Evolutionary conservation across 2,329 filamentous ascomycete species (phyloP), one percentile per base, ranked within the genome.

Genomic region (Penicillium glabrum): DNA sequence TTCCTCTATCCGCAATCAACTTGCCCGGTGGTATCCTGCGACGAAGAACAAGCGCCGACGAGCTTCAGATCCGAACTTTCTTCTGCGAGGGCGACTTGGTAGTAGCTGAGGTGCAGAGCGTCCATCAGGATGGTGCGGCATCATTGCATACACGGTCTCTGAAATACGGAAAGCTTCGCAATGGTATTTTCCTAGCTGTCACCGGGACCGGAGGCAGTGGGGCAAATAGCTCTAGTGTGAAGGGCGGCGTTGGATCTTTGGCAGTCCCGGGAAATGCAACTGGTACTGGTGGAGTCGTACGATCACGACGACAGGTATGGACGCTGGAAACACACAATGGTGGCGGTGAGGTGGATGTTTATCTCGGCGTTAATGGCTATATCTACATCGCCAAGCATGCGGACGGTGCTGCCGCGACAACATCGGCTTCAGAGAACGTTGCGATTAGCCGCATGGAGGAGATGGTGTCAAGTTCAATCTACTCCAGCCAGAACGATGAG

Each of bases 11-110:
- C 53, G 89, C 89, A 59, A 98, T 99, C 77, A 99, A 99, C 72
- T 80, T 99, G 2, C 95, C 95, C 0, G 95, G 95, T 55, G 95
- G 95, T 33, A 96, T 96, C 62, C 81, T 97, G 67, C 86, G 95
- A 57, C 90, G 93, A 71, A 84, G 95, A 63, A 99, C 95, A 27
- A 93, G 93, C 69, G 96, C 95, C 16, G 95, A 99, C 75, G 95
- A 98, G 79, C 82, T 99, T 68, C 95, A 98, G 77, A 98, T 99
- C 75, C 86, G 95, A 50, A 91, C 87, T n/a, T 99, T 97, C 77
- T 98, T 99, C 78, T 88, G 89, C 53, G 95, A 99, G 76, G 95
- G 95, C 13, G 95, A 99, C 72, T 79, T 99, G 51, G 80, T 99
- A 16, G 90, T 98, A 19, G 95, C 95, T 1, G 95, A 99, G 78